Evolutionary conservation across 768 basidiomycete species (phyloP).

Genomic region (Mycena vulgaris): DNA sequence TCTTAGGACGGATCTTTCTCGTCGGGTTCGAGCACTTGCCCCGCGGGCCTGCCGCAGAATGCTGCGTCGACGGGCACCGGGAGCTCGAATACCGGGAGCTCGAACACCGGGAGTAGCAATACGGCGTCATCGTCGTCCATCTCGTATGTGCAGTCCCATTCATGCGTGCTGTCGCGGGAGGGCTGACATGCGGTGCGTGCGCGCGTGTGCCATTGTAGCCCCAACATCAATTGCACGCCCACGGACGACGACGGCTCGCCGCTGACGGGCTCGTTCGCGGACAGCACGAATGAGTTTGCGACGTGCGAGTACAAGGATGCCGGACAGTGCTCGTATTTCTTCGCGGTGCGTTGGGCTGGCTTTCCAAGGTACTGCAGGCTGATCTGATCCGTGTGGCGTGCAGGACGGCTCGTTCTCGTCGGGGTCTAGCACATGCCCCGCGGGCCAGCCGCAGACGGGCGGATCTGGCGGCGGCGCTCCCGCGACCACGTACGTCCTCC

Average conservation of each 20-base stretch:
- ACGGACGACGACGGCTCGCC: constrained; percentile 17
- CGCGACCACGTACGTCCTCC: constrained; percentile 1
- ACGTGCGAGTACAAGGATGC: constrained; percentile 20
- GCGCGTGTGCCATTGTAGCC: background rate
- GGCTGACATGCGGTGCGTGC: background rate
- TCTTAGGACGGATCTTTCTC: constrained; percentile 31
- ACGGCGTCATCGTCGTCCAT: background rate
- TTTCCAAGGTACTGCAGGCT: background rate
- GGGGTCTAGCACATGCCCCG: constrained; percentile 26
- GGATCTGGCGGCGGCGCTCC: background rate
- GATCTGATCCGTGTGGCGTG: background rate
- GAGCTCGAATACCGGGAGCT: background rate
- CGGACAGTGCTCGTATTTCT: constrained; percentile 23
- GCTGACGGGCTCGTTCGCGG: constrained; percentile 13
- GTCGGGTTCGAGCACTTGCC: constrained; percentile 29
- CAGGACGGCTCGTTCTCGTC: constrained; percentile 31
- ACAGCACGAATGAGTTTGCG: background rate
- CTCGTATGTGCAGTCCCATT: background rate
- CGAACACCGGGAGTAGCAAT: background rate
- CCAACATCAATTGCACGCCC: constrained; percentile 13
- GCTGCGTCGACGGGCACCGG: background rate
- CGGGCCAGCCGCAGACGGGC: constrained; percentile 12
- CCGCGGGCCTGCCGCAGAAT: constrained; percentile 20
- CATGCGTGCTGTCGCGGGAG: too few species aligned
- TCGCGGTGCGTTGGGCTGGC: constrained; percentile 10